phyloP scores from a whole-genome alignment of 2,329 filamentous ascomycete genomes.

The Trichophyton benhamiae region DNA sequence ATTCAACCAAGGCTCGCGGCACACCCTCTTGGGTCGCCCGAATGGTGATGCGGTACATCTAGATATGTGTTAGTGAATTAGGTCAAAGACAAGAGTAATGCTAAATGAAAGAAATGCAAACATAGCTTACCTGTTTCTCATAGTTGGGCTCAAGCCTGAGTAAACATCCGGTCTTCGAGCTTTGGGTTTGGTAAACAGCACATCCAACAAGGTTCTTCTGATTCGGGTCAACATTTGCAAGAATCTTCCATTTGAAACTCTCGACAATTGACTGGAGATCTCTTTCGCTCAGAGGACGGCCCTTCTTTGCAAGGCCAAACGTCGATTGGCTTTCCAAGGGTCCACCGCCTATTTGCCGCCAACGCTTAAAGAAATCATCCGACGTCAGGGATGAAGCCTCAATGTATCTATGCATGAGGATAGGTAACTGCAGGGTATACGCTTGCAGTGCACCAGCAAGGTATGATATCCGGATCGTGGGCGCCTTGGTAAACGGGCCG shows the following conservation, averaged over 20 bases:
- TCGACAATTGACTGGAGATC: conserved; percentile 63
- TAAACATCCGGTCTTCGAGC: conserved; percentile 87
- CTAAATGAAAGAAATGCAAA: neutral
- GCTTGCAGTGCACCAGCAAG: conserved; percentile 87
- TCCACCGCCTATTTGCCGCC: conserved; percentile 91
- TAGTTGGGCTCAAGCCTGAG: conserved; percentile 92
- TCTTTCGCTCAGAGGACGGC: conserved; percentile 53
- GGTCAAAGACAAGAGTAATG: neutral
- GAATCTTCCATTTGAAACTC: conserved; percentile 79
- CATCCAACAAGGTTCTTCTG: conserved; percentile 83
- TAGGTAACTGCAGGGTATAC: conserved; percentile 77
- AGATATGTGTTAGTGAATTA: conserved; percentile 11
- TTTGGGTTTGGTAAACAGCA: conserved; percentile 63
- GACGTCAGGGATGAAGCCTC: conserved; percentile 72
- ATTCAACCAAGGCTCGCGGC: conserved; percentile 63
- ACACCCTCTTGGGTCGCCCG: conserved; percentile 87
- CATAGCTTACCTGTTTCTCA: conserved; percentile 61
- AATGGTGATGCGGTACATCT: conserved; percentile 95
- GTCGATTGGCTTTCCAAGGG: conserved; percentile 81
- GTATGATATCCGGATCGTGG: conserved; percentile 89
- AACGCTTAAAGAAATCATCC: conserved; percentile 97
- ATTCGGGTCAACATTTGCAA: conserved; percentile 83
- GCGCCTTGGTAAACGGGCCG: conserved; percentile 66
- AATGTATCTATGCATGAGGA: conserved; percentile 93
- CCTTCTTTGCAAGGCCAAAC: conserved; percentile 53